phyloP scores from a whole-genome alignment of 2,329 filamentous ascomycete genomes.

The Nannizziopsis arthrosporioides region DNA sequence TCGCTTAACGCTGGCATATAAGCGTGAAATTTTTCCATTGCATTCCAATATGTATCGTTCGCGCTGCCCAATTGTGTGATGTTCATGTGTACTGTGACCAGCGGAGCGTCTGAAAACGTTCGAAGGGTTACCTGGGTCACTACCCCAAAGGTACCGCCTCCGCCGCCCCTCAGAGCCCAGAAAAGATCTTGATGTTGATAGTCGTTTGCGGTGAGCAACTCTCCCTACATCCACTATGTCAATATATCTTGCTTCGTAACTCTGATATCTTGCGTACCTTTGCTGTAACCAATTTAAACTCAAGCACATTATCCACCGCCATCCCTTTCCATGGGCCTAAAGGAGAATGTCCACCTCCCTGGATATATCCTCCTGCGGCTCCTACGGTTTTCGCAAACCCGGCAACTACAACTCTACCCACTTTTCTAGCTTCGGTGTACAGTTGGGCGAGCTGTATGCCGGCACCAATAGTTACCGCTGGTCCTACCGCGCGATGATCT shows the following conservation, averaged over 20 bases:
- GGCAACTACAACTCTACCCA: conserved; percentile 41
- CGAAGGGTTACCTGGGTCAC: conserved; percentile 46
- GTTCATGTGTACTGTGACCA: conserved; percentile 10
- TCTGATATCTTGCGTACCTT: conserved; percentile 21
- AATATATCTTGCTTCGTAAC: background rate
- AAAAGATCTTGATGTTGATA: conserved; percentile 46
- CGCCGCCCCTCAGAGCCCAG: conserved; percentile 52
- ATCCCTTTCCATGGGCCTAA: conserved; percentile 42
- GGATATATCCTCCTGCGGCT: conserved; percentile 36
- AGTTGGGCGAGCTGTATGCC: conserved; percentile 45
- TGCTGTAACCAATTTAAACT: conserved; percentile 41
- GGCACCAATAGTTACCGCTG: conserved; percentile 45
- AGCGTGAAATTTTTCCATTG: conserved; percentile 13
- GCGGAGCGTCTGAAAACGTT: conserved; percentile 19
- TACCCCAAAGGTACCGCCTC: conserved; percentile 48
- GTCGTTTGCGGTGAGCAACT: conserved; percentile 39
- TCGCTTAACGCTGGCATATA: conserved; percentile 12
- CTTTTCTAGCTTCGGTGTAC: conserved; percentile 39
- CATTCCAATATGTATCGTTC: conserved; percentile 11
- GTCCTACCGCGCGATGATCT: conserved; percentile 30
- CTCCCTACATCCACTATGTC: conserved; percentile 27
- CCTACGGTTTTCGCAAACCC: conserved; percentile 45
- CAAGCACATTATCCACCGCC: conserved; percentile 40
- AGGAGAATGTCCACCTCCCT: conserved; percentile 46
- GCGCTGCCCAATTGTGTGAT: conserved; percentile 10